phyloP scores from a whole-genome alignment of 208 protist species.

The Entamoeba nuttalli region DNA sequence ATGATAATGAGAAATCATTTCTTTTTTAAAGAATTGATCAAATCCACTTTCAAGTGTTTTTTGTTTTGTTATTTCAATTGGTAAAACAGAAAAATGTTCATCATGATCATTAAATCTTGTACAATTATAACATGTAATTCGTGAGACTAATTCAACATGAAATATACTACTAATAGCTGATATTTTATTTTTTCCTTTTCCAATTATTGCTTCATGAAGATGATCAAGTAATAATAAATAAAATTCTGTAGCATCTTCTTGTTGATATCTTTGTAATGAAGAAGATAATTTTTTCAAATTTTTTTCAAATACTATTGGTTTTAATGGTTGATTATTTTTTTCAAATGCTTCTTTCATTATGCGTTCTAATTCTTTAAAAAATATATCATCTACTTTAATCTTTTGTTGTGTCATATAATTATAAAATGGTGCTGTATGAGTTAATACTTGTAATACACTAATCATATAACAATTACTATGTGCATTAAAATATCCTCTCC shows the following conservation, averaged over 20 bases:
- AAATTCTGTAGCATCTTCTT: background rate
- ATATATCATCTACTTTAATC: background rate
- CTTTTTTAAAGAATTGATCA: background rate
- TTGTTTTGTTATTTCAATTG: background rate
- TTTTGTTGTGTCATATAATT: background rate
- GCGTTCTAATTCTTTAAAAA: background rate
- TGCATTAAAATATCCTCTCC: background rate
- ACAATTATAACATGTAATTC: background rate
- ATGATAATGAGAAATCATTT: background rate
- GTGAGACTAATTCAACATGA: background rate
- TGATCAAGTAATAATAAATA: background rate
- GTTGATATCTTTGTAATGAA: background rate
- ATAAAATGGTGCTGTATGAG: background rate
- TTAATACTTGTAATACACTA: background rate
- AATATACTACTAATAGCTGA: background rate
- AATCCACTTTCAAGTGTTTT: background rate
- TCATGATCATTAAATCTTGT: background rate
- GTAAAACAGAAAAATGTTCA: background rate
- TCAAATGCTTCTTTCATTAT: background rate
- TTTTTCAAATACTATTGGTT: background rate
- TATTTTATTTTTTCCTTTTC: background rate
- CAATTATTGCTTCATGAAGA: background rate
- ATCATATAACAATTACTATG: background rate
- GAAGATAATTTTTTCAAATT: background rate
- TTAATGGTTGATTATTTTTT: background rate